A percentile compares a stretch with the other conserved stretches of the same genome.
Conservation (phyloP, 768 basidiomycete genomes). For the Hericium erinaceus region DNA sequence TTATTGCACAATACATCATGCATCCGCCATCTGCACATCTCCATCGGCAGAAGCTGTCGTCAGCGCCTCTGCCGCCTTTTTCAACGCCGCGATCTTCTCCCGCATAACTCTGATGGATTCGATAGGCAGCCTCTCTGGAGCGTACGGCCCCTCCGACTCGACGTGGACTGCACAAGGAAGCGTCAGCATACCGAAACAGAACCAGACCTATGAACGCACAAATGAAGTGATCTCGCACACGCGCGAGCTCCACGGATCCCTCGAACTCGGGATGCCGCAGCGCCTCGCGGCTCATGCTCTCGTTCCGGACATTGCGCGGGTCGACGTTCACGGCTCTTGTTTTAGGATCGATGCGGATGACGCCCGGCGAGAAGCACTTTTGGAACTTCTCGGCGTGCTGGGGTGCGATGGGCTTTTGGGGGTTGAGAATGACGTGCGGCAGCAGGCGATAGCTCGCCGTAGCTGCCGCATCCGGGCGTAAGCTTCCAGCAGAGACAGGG, state of each 20-base stretch:
- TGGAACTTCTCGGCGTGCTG: constrained; percentile 76
- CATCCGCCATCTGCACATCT: constrained; percentile 49
- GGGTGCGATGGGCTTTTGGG: constrained; percentile 65
- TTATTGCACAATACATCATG: constrained; percentile 8
- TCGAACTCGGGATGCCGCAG: constrained; percentile 87
- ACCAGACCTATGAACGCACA: constrained; percentile 41
- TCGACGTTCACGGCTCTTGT: constrained; percentile 59
- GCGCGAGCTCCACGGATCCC: constrained; percentile 70
- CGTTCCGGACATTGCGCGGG: constrained; percentile 58
- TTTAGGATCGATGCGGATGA: constrained; percentile 51
- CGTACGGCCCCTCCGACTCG: constrained; percentile 86
- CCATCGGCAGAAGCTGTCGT: constrained; percentile 29
- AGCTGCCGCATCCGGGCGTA: constrained; percentile 35
- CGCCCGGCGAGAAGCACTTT: constrained; percentile 80
- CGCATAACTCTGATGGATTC: constrained; percentile 80
- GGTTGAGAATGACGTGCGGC: constrained; percentile 67
- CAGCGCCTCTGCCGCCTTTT: constrained; percentile 49
- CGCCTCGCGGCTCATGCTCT: constrained; percentile 88
- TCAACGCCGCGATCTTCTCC: constrained; percentile 58
- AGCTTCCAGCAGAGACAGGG: background rate
- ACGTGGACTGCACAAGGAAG: constrained; percentile 53
- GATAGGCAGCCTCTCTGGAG: constrained; percentile 72
- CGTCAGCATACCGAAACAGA: background rate
- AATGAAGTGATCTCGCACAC: constrained; percentile 87
- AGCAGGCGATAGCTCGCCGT: constrained; percentile 93